phyloP scores from a whole-genome alignment of 1,139 yeast genomes.

The Debaryomyces coudertii region DNA sequence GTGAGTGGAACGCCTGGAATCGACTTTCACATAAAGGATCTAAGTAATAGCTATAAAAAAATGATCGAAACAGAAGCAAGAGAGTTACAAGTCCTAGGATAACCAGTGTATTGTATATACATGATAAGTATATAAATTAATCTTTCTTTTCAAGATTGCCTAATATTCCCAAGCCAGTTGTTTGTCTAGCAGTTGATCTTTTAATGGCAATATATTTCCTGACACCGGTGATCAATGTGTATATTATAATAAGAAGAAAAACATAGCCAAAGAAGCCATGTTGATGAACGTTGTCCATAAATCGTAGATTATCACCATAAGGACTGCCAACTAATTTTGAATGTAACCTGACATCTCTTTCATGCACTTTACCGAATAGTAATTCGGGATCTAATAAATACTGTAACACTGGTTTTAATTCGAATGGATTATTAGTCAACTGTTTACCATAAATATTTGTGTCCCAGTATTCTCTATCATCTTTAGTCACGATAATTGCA shows the following conservation, averaged over 20 bases:
- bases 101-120: neutral
- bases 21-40: constrained; percentile 30
- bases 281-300: constrained; percentile 49
- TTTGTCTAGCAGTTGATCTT: constrained; percentile 6
- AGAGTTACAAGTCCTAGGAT: constrained; percentile 31
- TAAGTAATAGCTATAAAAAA: constrained; percentile 45
- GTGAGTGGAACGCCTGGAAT: constrained; percentile 47
- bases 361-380: constrained; percentile 14
- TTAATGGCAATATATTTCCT: constrained; percentile 12
- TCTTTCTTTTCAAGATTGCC: constrained; percentile 28
- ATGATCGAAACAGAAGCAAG: constrained; percentile 47
- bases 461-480: constrained; percentile 40
- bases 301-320: constrained; percentile 37
- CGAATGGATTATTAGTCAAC: constrained; percentile 34
- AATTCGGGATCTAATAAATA: constrained; percentile 36
- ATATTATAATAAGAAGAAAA: constrained; percentile 19
- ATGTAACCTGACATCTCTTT: constrained; percentile 14
- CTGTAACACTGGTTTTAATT: constrained; percentile 31
- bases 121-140: constrained; percentile 8
- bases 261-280: constrained; percentile 50
- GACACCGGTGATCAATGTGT: neutral
- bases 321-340: constrained; percentile 48
- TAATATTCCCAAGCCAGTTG: constrained; percentile 21
- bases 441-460: constrained; percentile 29
- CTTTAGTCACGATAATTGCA: constrained; percentile 35